phyloP scores from a whole-genome alignment of 148 eudicot species.

The Chenopodium quinoa region DNA sequence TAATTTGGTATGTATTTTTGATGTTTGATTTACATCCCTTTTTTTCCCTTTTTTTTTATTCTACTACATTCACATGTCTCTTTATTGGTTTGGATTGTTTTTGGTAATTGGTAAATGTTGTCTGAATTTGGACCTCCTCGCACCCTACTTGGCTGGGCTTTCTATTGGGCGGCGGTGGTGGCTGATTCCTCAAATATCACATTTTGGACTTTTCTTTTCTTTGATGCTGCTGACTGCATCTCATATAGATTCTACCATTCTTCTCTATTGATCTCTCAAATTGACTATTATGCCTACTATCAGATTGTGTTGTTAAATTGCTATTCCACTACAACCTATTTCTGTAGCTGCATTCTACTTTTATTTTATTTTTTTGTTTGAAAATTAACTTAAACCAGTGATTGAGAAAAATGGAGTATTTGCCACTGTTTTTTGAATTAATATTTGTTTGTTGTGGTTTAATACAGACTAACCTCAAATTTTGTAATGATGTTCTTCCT shows the following conservation, averaged over 20 bases:
- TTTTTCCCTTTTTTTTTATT: not conserved
- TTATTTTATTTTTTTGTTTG: not conserved
- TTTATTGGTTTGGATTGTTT: not conserved
- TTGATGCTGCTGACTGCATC: conserved; percentile 3
- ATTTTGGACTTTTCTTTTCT: not conserved
- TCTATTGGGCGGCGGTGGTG: not conserved
- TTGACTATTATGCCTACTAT: not conserved
- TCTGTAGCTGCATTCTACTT: not conserved
- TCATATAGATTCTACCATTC: not conserved
- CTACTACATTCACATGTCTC: not conserved
- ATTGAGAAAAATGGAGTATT: not conserved
- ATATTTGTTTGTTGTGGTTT: not conserved
- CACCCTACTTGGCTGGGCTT: not conserved
- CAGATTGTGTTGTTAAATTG: not conserved
- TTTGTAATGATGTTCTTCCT: not conserved
- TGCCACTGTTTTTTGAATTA: not conserved
- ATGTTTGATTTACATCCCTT: conserved; percentile 5
- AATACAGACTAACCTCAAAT: not conserved
- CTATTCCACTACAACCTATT: not conserved
- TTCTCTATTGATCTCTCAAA: conserved; percentile 3
- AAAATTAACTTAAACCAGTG: not conserved
- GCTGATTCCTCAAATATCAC: not conserved
- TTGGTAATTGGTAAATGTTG: not conserved
- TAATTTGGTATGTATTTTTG: conserved; percentile 57
- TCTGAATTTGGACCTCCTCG: not conserved